phyloP scores from a whole-genome alignment of 1,284 basidiomycete genomes.

The Gymnopus androsaceus region DNA sequence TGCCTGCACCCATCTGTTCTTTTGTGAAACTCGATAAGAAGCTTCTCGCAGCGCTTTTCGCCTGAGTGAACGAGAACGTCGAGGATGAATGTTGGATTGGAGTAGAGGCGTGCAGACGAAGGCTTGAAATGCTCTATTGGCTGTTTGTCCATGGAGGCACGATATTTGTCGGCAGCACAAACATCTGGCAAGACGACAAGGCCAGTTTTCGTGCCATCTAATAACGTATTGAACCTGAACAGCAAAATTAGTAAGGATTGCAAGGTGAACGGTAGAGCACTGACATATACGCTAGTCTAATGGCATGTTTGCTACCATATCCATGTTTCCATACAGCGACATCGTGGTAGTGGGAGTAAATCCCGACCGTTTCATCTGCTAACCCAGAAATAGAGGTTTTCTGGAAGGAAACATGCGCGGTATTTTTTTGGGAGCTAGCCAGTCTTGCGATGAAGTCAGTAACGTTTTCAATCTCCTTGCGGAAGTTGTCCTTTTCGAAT shows the following conservation, averaged over 20 bases:
- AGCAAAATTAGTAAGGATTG: not conserved
- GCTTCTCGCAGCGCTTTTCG: conserved; percentile 27
- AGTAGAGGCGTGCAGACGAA: not conserved
- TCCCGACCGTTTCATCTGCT: conserved; percentile 50
- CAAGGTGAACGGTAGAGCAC: conserved; percentile 22
- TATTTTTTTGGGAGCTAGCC: conserved; percentile 12
- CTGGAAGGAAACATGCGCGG: conserved; percentile 45
- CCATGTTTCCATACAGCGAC: conserved; percentile 52
- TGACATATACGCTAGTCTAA: conserved; percentile 66
- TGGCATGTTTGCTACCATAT: conserved; percentile 45
- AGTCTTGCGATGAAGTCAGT: conserved; percentile 38
- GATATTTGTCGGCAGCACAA: conserved; percentile 35
- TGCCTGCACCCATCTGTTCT: not conserved
- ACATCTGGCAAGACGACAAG: conserved; percentile 39
- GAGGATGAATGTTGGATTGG: conserved; percentile 29
- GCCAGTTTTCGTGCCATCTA: conserved; percentile 61
- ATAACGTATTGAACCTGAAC: conserved; percentile 52
- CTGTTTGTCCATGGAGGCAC: not conserved
- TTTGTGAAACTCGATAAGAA: conserved; percentile 22
- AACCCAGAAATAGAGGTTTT: conserved; percentile 52
- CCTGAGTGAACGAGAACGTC: conserved; percentile 33
- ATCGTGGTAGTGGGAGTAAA: conserved; percentile 67
- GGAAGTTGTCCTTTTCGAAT: conserved; percentile 50
- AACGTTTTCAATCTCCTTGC: conserved; percentile 50
- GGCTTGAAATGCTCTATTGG: not conserved